Percentiles rank a stretch among this genome's conserved stretches.
Evolutionary conservation across 345 rosid species (phyloP).

Genomic region (Ceriops zippeliana): DNA sequence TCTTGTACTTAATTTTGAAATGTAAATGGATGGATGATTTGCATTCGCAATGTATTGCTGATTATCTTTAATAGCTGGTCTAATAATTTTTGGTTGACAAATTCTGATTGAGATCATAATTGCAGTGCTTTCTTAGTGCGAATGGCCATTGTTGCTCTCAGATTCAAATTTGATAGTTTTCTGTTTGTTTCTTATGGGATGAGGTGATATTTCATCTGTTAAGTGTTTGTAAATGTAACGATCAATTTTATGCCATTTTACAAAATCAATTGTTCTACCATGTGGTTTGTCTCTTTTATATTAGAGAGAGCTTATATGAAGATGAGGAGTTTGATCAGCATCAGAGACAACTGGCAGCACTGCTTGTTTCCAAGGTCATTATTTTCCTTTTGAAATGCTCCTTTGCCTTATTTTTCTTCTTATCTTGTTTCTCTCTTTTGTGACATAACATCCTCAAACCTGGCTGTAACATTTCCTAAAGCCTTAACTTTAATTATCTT

Average conservation of each 20-base stretch:
- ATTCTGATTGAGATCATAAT: background rate
- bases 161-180: background rate
- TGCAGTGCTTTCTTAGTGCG: background rate
- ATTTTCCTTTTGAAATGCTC: too few species aligned
- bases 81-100: too few species aligned
- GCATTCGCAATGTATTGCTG: too few species aligned
- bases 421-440: background rate
- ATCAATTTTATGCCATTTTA: too few species aligned
- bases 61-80: too few species aligned
- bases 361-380: slow-evolving; percentile 82
- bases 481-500: too few species aligned
- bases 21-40: too few species aligned
- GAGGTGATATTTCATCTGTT: too few species aligned
- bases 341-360: slow-evolving; percentile 92
- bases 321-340: slow-evolving; percentile 91
- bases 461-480: too few species aligned
- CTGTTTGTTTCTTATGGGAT: too few species aligned
- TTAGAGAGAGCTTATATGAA: slow-evolving; percentile 91
- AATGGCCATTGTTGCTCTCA: background rate
- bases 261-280: too few species aligned
- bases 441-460: background rate
- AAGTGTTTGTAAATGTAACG: too few species aligned
- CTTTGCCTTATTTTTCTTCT: background rate
- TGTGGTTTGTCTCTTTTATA: background rate
- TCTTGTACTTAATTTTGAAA: background rate